Conservation (phyloP, 331 rosid species). For the Ulmus americana region DNA sequence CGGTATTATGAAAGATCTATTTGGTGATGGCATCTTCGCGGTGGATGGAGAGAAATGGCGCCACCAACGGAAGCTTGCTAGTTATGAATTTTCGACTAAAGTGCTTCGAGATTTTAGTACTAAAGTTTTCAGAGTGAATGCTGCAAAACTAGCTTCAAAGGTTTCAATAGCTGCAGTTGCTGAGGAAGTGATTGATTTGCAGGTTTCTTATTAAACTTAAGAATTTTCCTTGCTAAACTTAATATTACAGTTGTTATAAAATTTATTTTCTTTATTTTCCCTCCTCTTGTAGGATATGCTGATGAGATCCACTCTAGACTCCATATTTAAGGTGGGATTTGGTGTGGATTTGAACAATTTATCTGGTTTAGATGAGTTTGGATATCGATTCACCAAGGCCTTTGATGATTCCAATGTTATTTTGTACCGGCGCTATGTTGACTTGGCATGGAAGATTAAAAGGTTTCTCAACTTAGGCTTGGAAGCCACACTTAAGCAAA, state of each 20-base stretch:
- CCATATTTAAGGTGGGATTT: constrained; percentile 65
- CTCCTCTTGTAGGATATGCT: constrained; percentile 39
- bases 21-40: constrained; percentile 12
- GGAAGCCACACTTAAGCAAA: constrained; percentile 15
- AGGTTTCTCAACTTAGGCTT: constrained; percentile 17
- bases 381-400: constrained; percentile 49
- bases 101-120: constrained; percentile 12
- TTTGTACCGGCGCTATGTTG: constrained; percentile 30
- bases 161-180: constrained; percentile 1
- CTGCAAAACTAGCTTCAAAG: constrained; percentile 13
- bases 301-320: constrained; percentile 56
- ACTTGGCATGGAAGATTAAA: constrained; percentile 13
- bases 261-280: background rate
- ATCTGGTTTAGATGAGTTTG: constrained; percentile 44
- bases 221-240: background rate
- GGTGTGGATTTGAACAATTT: constrained; percentile 53
- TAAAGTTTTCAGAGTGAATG: constrained; percentile 11
- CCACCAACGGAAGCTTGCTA: constrained; percentile 16
- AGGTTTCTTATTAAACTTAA: background rate
- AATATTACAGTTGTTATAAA: background rate
- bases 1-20: background rate
- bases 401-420: constrained; percentile 60
- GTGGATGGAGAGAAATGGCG: constrained; percentile 14
- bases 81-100: constrained; percentile 10
- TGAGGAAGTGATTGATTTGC: constrained; percentile 2